A percentile compares a stretch with the other conserved stretches of the same genome.
These are phyloP conservation scores for Dictyostelium firmibasis DNA, from an alignment of 78 protist genomes.

Conservation along the genomic window DNA sequence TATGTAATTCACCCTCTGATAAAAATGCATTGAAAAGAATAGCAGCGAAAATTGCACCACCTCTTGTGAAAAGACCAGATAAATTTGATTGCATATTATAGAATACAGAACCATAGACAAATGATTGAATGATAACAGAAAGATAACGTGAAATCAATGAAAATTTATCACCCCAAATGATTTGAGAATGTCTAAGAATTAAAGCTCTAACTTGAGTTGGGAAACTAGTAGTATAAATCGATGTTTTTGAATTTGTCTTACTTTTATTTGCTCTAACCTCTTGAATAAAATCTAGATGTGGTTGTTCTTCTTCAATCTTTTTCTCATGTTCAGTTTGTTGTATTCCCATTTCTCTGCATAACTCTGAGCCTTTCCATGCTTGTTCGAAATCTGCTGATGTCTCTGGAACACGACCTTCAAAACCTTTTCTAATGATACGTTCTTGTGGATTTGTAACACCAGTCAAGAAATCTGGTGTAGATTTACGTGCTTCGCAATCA, in stretches of 20 bases:
- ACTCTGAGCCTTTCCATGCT: conserved; percentile 32
- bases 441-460: conserved; percentile 83
- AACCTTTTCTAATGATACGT: conserved; percentile 52
- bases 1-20: conserved; percentile 44
- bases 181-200: conserved; percentile 31
- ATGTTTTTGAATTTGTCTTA: conserved; percentile 10
- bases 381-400: conserved; percentile 51
- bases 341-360: background rate
- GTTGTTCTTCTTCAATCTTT: conserved; percentile 40
- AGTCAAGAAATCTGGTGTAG: conserved; percentile 71
- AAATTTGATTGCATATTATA: background rate
- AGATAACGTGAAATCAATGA: conserved; percentile 41
- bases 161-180: conserved; percentile 58
- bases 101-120: conserved; percentile 59
- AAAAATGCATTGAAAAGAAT: conserved; percentile 59
- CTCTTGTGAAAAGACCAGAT: conserved; percentile 48
- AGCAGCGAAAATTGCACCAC: conserved; percentile 53
- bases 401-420: conserved; percentile 42
- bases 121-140: conserved; percentile 32
- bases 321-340: conserved; percentile 7
- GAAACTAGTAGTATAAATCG: conserved; percentile 23
- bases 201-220: conserved; percentile 49
- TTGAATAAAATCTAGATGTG: conserved; percentile 34
- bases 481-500: conserved; percentile 78
- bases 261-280: conserved; percentile 35